Conservation (phyloP, 2,329 filamentous ascomycete genomes). For the Aureobasidium mangrovei region DNA sequence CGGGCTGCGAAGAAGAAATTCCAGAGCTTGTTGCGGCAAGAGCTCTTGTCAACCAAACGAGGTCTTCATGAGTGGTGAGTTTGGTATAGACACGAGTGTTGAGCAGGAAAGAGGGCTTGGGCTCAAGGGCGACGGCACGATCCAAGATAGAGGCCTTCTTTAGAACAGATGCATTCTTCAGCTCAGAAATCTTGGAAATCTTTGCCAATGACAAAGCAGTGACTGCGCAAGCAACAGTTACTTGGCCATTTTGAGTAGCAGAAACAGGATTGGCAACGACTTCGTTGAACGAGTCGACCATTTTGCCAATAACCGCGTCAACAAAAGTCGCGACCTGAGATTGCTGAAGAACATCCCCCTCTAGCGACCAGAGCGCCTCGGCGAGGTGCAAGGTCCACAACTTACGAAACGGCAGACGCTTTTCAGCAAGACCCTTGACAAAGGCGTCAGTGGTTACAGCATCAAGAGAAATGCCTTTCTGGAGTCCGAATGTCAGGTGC, state of each 20-base stretch:
- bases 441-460: constrained; percentile 62
- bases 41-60: constrained; percentile 66
- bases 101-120: constrained; percentile 80
- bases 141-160: constrained; percentile 56
- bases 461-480: constrained; percentile 52
- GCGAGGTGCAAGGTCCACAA: constrained; percentile 72
- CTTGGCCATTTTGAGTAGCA: constrained; percentile 72
- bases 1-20: constrained; percentile 20
- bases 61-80: constrained; percentile 62
- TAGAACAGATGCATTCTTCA: constrained; percentile 48
- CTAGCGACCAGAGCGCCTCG: constrained; percentile 55
- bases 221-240: constrained; percentile 69
- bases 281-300: constrained; percentile 68
- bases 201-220: constrained; percentile 52
- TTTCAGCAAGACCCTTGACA: constrained; percentile 75
- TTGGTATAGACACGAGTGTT: constrained; percentile 81
- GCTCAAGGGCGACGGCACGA: constrained; percentile 59
- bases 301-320: constrained; percentile 42
- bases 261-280: constrained; percentile 67
- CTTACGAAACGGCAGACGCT: constrained; percentile 67
- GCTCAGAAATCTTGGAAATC: constrained; percentile 45
- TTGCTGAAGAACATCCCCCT: constrained; percentile 40
- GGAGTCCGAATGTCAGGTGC: constrained; percentile 55
- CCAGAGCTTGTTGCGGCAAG: constrained; percentile 39
- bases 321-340: constrained; percentile 40